A percentile compares a stretch with the other conserved stretches of the same genome.
These are phyloP conservation scores for Farysia itapuensis DNA, from an alignment of 1,284 basidiomycete species.

Conservation along the genomic window DNA sequence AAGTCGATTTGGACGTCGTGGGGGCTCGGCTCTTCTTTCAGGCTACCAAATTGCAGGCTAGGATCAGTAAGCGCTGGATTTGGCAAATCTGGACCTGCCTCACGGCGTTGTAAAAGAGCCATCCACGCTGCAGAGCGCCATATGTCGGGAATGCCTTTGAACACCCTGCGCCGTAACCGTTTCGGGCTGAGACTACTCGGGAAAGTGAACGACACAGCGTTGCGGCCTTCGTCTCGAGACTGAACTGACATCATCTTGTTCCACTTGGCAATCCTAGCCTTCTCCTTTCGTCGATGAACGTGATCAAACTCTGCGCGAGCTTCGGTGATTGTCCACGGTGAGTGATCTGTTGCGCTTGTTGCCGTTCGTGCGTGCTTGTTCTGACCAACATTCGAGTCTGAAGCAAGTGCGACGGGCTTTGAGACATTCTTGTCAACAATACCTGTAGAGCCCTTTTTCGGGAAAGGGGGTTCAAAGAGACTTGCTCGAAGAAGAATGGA, in stretches of 20 bases:
- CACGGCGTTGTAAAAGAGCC: constrained; percentile 63
- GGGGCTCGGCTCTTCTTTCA: constrained; percentile 66
- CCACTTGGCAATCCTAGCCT: constrained; percentile 45
- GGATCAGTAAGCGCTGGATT: too few relatives aligned
- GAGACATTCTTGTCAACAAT: not conserved
- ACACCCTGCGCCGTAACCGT: constrained; percentile 70
- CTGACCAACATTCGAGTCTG: not conserved
- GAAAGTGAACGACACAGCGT: constrained; percentile 19
- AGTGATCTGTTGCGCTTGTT: not conserved
- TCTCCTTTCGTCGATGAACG: constrained; percentile 24
- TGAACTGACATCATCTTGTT: constrained; percentile 36
- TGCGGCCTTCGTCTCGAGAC: constrained; percentile 32
- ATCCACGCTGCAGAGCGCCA: constrained; percentile 94
- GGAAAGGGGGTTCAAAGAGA: constrained; percentile 16
- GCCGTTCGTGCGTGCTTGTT: not conserved
- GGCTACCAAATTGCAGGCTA: constrained; percentile 1
- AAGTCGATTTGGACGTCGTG: constrained; percentile 98
- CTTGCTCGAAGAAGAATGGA: constrained; percentile 8
- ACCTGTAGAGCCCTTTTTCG: constrained; percentile 9
- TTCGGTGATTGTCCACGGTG: constrained; percentile 2
- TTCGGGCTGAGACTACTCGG: constrained; percentile 27
- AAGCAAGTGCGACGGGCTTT: constrained; percentile 1
- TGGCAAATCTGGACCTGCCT: constrained; percentile 1
- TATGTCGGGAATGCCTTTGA: constrained; percentile 94
- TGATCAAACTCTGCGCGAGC: constrained; percentile 16